Base-by-base conservation (phyloP, 345 rosid species). In the Lumnitzera littorea region DNA sequence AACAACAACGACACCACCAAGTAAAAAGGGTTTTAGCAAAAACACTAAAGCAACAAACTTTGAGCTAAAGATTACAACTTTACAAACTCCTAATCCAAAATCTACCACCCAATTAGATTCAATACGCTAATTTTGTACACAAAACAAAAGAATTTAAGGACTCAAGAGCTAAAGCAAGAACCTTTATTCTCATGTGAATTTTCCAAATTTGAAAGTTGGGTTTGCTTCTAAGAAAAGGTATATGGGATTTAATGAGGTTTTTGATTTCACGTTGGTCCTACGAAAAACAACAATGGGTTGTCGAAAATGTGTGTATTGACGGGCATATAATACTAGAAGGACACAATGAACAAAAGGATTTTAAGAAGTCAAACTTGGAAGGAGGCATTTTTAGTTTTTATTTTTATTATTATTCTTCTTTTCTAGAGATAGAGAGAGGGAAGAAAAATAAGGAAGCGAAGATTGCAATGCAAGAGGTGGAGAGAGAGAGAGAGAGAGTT, bases 391-490 rank as follows among this genome's bases (percentile, higher is more conserved):
- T 20, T 20, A 20, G 31, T 5, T 27, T 27, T 36, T 1, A 36
- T 36, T 36, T 36, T 36, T 36, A 36, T 36, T 36, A 4, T 36
- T 29, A 61, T 24, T 56, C 46, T 25, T 58, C 48, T 60, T 51
- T 46, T 27, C 58, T 13, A 31, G 7, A 47, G 20, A 13, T n/a
- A 65, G 13, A 56, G 63, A 20, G 53, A 49, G 57, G 14, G 64
- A 51, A 59, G 29, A 11, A 27, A 27, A 27, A n/a, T 56, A 27
- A 36, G 10, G 13, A 23, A 58, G 57, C 67, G 72, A 56, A 17
- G 60, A 24, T 55, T 46, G 71, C 74, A 67, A 63, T 46, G 71
- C 74, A 67, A 63, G 69, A 56, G 27, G 53, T 47, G 53, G 51
- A 70, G 61, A 70, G 10, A 62, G 58, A 59, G 65, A 17, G 11